Conservation (phyloP, 1,139 yeast genomes). For the Magnusiomyces fungicola region DNA sequence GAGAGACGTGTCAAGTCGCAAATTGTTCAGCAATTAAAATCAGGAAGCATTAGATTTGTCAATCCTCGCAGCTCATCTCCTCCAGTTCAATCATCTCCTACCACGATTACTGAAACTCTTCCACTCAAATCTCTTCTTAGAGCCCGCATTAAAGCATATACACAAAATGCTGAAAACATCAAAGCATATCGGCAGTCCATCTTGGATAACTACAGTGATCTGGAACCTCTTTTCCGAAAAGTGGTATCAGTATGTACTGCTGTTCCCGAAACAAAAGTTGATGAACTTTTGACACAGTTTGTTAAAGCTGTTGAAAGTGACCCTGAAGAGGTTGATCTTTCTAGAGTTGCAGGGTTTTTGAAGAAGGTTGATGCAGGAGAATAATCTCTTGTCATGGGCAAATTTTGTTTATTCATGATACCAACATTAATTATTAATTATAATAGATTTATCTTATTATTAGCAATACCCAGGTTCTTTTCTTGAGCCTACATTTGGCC, state of each 20-base stretch:
- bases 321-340: slow-evolving; percentile 58
- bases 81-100: not conserved
- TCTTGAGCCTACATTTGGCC: not conserved
- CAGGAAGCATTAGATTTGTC: not conserved
- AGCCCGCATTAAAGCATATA: slow-evolving; percentile 64
- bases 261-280: slow-evolving; percentile 71
- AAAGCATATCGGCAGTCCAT: not conserved
- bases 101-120: not conserved
- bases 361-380: slow-evolving; percentile 32
- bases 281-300: slow-evolving; percentile 72
- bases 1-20: not conserved
- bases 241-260: slow-evolving; percentile 90
- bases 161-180: not conserved
- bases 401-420: not conserved
- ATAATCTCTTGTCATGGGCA: not conserved
- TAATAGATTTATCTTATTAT: not conserved
- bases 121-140: slow-evolving; percentile 60
- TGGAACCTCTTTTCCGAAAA: slow-evolving; percentile 79
- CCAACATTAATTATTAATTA: not conserved
- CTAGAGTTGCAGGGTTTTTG: slow-evolving; percentile 43
- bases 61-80: not conserved
- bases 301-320: slow-evolving; percentile 87
- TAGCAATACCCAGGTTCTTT: not conserved
- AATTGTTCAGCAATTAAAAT: not conserved
- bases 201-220: slow-evolving; percentile 35